Evolutionary conservation across 495 filamentous ascomycete species (phyloP).

Genomic region (Penicillium malachiteum): DNA sequence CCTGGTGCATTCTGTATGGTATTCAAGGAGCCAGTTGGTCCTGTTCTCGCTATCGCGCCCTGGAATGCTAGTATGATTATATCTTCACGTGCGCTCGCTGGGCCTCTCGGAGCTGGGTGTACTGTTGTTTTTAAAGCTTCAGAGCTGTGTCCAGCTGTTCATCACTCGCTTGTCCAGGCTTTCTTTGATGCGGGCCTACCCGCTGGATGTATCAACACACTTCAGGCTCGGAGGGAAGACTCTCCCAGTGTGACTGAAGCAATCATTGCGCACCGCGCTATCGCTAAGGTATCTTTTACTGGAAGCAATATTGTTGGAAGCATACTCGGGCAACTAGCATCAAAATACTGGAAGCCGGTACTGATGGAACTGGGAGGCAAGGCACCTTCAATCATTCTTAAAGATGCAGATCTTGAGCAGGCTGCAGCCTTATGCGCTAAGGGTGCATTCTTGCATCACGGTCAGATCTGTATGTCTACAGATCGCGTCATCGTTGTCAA

Average conservation of each 20-base stretch:
- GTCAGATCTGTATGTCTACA: slow-evolving; percentile 79
- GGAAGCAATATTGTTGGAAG: slow-evolving; percentile 59
- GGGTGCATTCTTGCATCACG: slow-evolving; percentile 36
- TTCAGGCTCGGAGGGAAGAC: slow-evolving; percentile 51
- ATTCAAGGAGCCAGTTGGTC: slow-evolving; percentile 75
- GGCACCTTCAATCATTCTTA: slow-evolving; percentile 60
- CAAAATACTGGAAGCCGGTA: slow-evolving; percentile 65
- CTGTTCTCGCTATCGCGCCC: slow-evolving; percentile 62
- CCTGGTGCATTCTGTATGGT: slow-evolving; percentile 26
- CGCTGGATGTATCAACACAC: slow-evolving; percentile 55
- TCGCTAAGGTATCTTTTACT: slow-evolving; percentile 70
- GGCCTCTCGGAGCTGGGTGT: slow-evolving; percentile 71
- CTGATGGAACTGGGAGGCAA: slow-evolving; percentile 71
- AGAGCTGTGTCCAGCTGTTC: slow-evolving; percentile 65
- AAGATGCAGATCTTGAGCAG: slow-evolving; percentile 61
- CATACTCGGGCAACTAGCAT: slow-evolving; percentile 57
- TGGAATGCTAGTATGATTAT: slow-evolving; percentile 55
- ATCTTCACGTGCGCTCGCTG: slow-evolving; percentile 59
- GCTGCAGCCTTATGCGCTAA: slow-evolving; percentile 53
- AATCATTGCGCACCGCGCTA: slow-evolving; percentile 53
- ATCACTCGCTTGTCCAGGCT: slow-evolving; percentile 43
- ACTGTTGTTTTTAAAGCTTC: slow-evolving; percentile 66
- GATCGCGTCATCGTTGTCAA: slow-evolving; percentile 65
- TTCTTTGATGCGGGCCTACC: slow-evolving; percentile 22
- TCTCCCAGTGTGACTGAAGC: slow-evolving; percentile 54